These are phyloP conservation scores for Suaeda aralocaspica DNA, from an alignment of 148 eudicot species.

Conservation along the genomic window DNA sequence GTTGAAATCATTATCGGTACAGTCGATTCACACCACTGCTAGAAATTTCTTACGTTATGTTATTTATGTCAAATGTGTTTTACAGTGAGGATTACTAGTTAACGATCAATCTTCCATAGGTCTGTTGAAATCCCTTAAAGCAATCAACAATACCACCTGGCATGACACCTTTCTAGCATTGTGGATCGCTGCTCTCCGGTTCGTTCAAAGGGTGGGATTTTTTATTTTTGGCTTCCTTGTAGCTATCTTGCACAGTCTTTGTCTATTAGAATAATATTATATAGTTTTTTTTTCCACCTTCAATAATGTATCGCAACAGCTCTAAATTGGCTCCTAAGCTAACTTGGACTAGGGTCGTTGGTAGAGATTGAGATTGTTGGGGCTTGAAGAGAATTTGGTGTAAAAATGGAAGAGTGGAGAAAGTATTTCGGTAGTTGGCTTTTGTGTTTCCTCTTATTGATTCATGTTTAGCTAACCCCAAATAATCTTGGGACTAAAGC, in stretches of 20 bases:
- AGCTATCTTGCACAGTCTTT: neutral
- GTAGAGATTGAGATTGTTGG: too few relatives aligned
- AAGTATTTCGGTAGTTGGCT: too few relatives aligned
- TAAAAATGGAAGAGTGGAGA: too few relatives aligned
- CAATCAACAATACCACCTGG: constrained; percentile 72
- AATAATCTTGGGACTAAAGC: too few relatives aligned
- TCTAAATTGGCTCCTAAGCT: neutral
- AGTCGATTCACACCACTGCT: constrained; percentile 5
- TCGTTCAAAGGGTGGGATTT: constrained; percentile 78
- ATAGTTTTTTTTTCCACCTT: too few relatives aligned
- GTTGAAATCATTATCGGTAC: constrained; percentile 80
- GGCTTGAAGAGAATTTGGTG: too few relatives aligned
- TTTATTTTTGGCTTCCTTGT: constrained; percentile 12
- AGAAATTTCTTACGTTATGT: too few relatives aligned
- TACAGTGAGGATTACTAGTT: neutral
- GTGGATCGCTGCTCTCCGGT: constrained; percentile 91
- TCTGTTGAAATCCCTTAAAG: constrained; percentile 68
- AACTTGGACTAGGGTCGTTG: too few relatives aligned
- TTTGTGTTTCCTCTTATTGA: too few relatives aligned
- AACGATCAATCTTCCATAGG: constrained; percentile 40
- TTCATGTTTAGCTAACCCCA: too few relatives aligned
- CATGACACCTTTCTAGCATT: constrained; percentile 79
- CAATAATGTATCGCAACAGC: neutral
- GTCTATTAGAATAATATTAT: neutral
- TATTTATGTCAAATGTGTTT: neutral